Evolutionary conservation across 78 protist species (phyloP).

Genomic region (Bodo saltans): DNA sequence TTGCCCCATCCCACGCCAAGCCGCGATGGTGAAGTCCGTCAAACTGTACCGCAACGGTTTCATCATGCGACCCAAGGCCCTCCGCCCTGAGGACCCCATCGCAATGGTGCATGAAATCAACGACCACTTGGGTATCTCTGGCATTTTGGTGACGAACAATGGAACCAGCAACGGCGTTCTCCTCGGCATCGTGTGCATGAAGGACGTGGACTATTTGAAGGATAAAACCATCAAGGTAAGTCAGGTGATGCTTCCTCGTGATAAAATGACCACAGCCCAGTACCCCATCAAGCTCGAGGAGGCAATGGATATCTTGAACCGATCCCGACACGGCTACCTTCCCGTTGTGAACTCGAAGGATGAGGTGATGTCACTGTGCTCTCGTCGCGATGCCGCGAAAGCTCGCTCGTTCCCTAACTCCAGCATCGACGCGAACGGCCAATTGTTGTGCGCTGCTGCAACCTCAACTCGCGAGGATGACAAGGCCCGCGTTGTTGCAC

Average conservation of each 20-base stretch:
- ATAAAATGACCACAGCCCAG: constrained; percentile 42
- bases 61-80: constrained; percentile 70
- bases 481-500: constrained; percentile 29
- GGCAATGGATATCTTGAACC: constrained; percentile 62
- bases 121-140: constrained; percentile 66
- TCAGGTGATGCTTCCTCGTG: constrained; percentile 68
- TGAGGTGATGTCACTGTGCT: constrained; percentile 64
- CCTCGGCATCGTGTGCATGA: constrained; percentile 80
- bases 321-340: constrained; percentile 63
- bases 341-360: constrained; percentile 73
- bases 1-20: constrained; percentile 75
- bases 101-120: constrained; percentile 62
- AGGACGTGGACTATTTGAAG: constrained; percentile 76
- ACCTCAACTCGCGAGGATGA: constrained; percentile 49
- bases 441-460: constrained; percentile 55
- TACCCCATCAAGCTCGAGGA: constrained; percentile 62
- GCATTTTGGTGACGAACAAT: constrained; percentile 79
- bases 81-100: constrained; percentile 57
- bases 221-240: constrained; percentile 41
- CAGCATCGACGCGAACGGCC: constrained; percentile 50
- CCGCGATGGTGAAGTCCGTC: constrained; percentile 51
- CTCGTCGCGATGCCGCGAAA: constrained; percentile 74
- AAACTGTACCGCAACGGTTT: constrained; percentile 74
- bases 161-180: constrained; percentile 61
- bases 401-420: constrained; percentile 62